These are phyloP conservation scores for Paralagenidium karlingii DNA, from an alignment of 352 stramenopile species.

Conservation along the genomic window DNA sequence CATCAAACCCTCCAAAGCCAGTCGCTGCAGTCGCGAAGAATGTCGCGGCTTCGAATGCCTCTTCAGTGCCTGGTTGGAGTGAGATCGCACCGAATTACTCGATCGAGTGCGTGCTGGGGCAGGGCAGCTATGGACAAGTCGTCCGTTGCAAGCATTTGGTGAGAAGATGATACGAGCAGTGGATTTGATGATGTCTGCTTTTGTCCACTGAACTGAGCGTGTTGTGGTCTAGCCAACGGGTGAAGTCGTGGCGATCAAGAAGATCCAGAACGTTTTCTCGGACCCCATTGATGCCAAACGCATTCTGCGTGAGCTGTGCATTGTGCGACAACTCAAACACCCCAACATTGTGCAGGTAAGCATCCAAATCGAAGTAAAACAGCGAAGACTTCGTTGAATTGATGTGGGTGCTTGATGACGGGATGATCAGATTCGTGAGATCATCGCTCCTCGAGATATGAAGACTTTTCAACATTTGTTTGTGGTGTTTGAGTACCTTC, in stretches of 20 bases:
- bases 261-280: conserved; percentile 83
- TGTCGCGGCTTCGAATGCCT: conserved; percentile 37
- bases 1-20: no score
- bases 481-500: conserved; percentile 79
- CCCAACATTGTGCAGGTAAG: conserved; percentile 83
- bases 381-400: not conserved
- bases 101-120: conserved; percentile 74
- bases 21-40: no score
- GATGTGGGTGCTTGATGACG: not conserved
- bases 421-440: conserved; percentile 81
- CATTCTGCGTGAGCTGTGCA: conserved; percentile 74
- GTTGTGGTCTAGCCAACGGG: no score
- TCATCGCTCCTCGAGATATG: conserved; percentile 66
- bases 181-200: not conserved
- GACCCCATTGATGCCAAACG: conserved; percentile 81
- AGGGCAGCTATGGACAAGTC: conserved; percentile 79
- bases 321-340: conserved; percentile 70
- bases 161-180: no score
- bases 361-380: not conserved
- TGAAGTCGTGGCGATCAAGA: conserved; percentile 83
- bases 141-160: conserved; percentile 80
- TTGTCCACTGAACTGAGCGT: not conserved
- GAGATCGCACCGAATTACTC: conserved; percentile 75
- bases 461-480: conserved; percentile 71
- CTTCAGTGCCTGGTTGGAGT: conserved; percentile 67